Base-by-base conservation (phyloP, 768 basidiomycete species). In the Suillus spraguei region DNA sequence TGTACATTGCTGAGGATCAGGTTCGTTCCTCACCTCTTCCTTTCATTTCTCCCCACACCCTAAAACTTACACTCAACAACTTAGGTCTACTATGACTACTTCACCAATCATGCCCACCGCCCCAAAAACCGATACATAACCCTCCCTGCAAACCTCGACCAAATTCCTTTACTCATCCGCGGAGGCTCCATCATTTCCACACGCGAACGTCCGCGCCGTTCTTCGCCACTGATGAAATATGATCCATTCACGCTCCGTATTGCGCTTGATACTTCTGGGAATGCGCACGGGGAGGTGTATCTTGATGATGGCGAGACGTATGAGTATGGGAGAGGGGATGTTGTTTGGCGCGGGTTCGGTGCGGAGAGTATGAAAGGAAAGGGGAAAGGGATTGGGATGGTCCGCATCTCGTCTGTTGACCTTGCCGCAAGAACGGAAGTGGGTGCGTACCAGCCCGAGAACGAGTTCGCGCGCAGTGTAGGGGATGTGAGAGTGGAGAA, bases 151-250 rank as follows among this genome's bases (percentile, higher is more conserved):
- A 92, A 86, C 0, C 82, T 99, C 14, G 80, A 90, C 66, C 85
- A 91, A 66, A 80, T 95, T 52, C 97, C 97, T 2, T 78, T 98
- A 41, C 85, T 97, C 72, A 80, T 96, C 59, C 94, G 91, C 36
- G 97, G 97, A 14, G 96, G 95, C 1, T 93, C 92, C 16, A 93
- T 99, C 72, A 70, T 99, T 6, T 80, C 95, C 3, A 92, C 93
- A 3, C 90, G 95, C 58, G 90, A 95, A 73, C 89, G 96, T 32
- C 91, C 93, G 2, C 83, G 97, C 44, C 85, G 95, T 2, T 83
- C 97, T 1, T 93, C 97, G 0, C 82, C 87, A 22, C 46, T 47
- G 22, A 47, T 47, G 46, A 22, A 47, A 22, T 13, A 47, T n/a
- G 22, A 47, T 5, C 46, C 22, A 1, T 47, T 47, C 46, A 22